Evolutionary conservation across 1,139 yeast genomes (phyloP).

Genomic region (Pichia sp.): DNA sequence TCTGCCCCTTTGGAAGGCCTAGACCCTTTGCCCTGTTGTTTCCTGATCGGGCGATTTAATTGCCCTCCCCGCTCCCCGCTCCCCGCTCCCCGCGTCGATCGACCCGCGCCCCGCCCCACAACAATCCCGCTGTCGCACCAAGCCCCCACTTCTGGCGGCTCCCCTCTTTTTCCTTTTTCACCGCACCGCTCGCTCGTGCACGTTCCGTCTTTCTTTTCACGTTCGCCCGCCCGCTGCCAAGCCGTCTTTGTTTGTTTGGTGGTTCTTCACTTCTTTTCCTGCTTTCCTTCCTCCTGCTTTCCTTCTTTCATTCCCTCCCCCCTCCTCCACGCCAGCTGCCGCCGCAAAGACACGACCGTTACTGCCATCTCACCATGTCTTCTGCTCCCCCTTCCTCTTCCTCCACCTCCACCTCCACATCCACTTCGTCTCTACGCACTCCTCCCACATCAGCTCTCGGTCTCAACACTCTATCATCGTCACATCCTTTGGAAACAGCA

Average conservation of each 20-base stretch:
- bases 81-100: neutral
- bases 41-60: too few relatives aligned
- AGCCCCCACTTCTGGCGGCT: constrained; percentile 9
- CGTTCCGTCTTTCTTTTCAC: too few relatives aligned
- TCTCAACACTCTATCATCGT: neutral
- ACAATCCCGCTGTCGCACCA: neutral
- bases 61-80: too few relatives aligned
- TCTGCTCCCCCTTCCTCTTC: neutral
- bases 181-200: too few relatives aligned
- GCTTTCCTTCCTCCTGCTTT: neutral
- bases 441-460: neutral
- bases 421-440: constrained; percentile 1
- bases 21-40: neutral
- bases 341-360: too few relatives aligned
- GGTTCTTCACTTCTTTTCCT: constrained; percentile 3
- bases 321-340: neutral
- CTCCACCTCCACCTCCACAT: neutral
- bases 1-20: neutral
- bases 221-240: too few relatives aligned
- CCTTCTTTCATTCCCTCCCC: neutral
- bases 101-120: neutral
- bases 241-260: too few relatives aligned
- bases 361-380: too few relatives aligned
- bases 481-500: neutral
- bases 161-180: constrained; percentile 1